phyloP scores from a whole-genome alignment of 805 yeast species.

The Metschnikowia baotianmanensis region DNA sequence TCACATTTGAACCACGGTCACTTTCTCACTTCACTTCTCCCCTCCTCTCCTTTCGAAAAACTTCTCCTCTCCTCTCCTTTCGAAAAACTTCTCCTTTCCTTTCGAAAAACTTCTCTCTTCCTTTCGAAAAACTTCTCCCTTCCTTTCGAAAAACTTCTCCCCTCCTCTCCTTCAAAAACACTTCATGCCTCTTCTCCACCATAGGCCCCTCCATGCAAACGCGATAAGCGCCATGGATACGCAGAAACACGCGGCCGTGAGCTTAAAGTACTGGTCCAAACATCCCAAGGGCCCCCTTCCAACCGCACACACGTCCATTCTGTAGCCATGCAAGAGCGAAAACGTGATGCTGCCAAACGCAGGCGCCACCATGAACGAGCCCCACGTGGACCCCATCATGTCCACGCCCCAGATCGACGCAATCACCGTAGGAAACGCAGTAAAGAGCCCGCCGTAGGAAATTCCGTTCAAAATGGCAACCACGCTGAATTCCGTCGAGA shows the following conservation, averaged over 20 bases:
- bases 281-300: constrained; percentile 18
- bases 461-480: constrained; percentile 59
- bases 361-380: constrained; percentile 83
- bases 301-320: constrained; percentile 48
- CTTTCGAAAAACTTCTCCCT: too few species aligned
- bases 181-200: constrained; percentile 30
- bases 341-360: constrained; percentile 73
- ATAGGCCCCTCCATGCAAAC: constrained; percentile 29
- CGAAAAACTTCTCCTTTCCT: too few species aligned
- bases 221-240: constrained; percentile 26
- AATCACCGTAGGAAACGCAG: constrained; percentile 80
- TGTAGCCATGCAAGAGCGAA: constrained; percentile 66
- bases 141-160: too few species aligned
- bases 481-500: constrained; percentile 17
- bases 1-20: too few species aligned
- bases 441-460: constrained; percentile 80
- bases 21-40: background rate
- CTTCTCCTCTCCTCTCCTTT: too few species aligned
- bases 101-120: too few species aligned
- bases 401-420: constrained; percentile 86
- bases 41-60: too few species aligned
- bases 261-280: constrained; percentile 27
- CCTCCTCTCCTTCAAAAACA: constrained; percentile 19
- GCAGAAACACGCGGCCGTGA: constrained; percentile 26
- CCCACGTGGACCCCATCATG: constrained; percentile 90